These are phyloP conservation scores for Pythium coloratum DNA, from an alignment of 352 stramenopile species.

Conservation along the genomic window DNA sequence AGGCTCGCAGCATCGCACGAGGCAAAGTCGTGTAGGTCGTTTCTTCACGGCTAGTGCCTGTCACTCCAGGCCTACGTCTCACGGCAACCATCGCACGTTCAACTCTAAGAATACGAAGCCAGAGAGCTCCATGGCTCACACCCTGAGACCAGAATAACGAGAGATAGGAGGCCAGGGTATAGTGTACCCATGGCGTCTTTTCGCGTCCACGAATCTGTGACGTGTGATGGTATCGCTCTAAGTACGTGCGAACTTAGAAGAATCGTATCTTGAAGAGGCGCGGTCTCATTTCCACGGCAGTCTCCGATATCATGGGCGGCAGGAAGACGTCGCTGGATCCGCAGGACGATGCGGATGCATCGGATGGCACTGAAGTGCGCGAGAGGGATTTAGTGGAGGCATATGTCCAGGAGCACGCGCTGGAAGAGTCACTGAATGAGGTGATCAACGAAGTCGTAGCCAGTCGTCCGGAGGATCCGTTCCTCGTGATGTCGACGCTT, in stretches of 20 bases:
- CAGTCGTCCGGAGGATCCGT: slow-evolving; percentile 60
- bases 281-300: not conserved
- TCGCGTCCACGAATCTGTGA: slow-evolving; percentile 2
- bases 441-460: slow-evolving; percentile 74
- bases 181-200: not conserved
- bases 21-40: not conserved
- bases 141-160: not conserved
- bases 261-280: not conserved
- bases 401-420: slow-evolving; percentile 68
- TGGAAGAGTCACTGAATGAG: slow-evolving; percentile 69
- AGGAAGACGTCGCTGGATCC: slow-evolving; percentile 1
- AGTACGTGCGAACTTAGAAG: slow-evolving; percentile 2
- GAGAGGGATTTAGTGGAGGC: slow-evolving; percentile 77
- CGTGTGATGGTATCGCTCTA: not conserved
- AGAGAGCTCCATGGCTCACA: not conserved
- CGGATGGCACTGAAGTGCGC: slow-evolving; percentile 29
- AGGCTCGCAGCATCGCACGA: not conserved
- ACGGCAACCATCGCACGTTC: not conserved
- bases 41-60: not conserved
- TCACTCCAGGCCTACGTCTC: too few species aligned
- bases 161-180: not conserved
- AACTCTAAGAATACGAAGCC: not conserved
- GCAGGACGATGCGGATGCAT: not conserved
- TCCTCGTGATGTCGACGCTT: slow-evolving; percentile 65
- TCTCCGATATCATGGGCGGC: not conserved